phyloP scores from a whole-genome alignment of 495 filamentous ascomycete genomes.

The Trichoderma erinaceum region DNA sequence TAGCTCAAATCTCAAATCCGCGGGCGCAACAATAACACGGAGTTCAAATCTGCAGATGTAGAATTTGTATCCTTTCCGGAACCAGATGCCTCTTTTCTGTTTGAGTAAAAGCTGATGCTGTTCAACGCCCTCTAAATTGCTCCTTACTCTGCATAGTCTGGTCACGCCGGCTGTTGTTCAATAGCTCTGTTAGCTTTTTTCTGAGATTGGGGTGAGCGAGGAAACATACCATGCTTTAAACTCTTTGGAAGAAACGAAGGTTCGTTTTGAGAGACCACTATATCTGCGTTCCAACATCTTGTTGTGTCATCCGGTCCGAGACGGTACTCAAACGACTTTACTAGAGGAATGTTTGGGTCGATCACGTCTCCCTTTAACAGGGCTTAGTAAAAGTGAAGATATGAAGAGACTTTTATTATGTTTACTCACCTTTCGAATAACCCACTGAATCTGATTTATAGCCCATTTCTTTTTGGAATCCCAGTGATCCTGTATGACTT shows the following conservation, averaged over 20 bases:
- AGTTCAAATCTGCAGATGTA: conserved; percentile 47
- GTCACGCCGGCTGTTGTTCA: conserved; percentile 30
- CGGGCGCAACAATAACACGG: conserved; percentile 47
- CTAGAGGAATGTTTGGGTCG: no score
- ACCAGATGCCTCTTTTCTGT: conserved; percentile 30
- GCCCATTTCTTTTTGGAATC: conserved; percentile 42
- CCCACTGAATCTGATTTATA: conserved; percentile 50
- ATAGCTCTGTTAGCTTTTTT: conserved; percentile 23
- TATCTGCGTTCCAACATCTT: no score
- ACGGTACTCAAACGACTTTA: no score
- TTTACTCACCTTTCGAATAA: conserved; percentile 42
- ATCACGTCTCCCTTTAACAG: background rate
- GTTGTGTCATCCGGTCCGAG: no score
- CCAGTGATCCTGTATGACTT: conserved; percentile 36
- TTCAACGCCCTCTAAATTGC: conserved; percentile 29
- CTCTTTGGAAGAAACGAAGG: conserved; percentile 36
- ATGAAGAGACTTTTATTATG: background rate
- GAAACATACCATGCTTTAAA: conserved; percentile 30
- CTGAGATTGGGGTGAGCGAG: background rate
- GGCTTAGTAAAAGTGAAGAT: background rate
- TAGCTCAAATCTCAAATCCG: conserved; percentile 50
- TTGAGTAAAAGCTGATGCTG: conserved; percentile 31
- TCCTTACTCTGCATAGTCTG: conserved; percentile 36
- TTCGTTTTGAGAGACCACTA: conserved; percentile 31
- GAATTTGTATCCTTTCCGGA: conserved; percentile 37